Evolutionary conservation across 2,329 filamentous ascomycete genomes (phyloP), one percentile per base, ranked within the genome.

Genomic region (Zasmidium angulare): DNA sequence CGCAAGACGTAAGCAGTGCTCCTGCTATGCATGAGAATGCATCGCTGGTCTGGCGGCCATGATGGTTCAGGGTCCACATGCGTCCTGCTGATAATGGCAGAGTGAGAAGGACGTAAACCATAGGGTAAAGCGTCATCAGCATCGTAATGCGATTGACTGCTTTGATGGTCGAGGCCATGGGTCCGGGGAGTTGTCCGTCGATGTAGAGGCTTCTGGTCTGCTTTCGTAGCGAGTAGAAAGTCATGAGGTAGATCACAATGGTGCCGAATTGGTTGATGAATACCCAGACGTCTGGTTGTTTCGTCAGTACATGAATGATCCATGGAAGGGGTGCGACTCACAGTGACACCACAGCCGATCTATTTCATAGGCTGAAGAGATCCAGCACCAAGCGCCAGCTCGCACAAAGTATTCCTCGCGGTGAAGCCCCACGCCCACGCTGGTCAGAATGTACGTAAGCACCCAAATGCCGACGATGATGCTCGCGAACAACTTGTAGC

Each of bases 81-180:
- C 87, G 83, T 14, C 86, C 85, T 53, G 48, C 79, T 3, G 86
- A 86, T 0, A 90, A 77, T 0, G 88, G 88, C 0, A 86, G 78
- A 0, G 87, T 90, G 69, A 87, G 88, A n/a, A 88, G 66, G 6
- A 89, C 80, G 70, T 90, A 90, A 63, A 89, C 86, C 64, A 87
- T 68, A 0, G 88, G 88, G 61, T 90, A 90, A 7, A 88, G 78
- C 26, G 89, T 76, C 82, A 84, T 84, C 62, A 89, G 85, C 9
- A 84, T 77, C 4, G 80, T 74, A 47, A 81, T 78, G n/a, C 72
- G 73, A 40, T 72, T 71, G 31, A 74, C 68, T 14, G 68, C 63
- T 20, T 63, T 60, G 55, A 71, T 60, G 3, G 70, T 72, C 17
- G 56, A 52, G 21, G 56, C 47, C 56, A 68, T 71, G 14, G 68